phyloP scores from a whole-genome alignment of 2,329 filamentous ascomycete species.

The Calonectria crousiana region DNA sequence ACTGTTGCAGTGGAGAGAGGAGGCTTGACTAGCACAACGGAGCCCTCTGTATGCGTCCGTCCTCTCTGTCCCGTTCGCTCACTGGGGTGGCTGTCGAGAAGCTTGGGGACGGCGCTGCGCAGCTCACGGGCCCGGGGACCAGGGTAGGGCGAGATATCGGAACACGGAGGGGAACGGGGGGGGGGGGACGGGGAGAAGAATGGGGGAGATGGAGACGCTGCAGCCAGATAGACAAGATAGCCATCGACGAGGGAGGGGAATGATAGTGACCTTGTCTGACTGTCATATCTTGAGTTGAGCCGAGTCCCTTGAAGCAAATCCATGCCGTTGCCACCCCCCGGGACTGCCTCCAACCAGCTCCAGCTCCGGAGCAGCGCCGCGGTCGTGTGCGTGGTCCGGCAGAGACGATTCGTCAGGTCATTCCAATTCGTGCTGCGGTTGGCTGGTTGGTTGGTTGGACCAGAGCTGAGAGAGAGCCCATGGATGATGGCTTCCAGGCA shows the following conservation, averaged over 20 bases:
- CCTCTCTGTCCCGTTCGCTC: no score
- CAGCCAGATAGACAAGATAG: not conserved
- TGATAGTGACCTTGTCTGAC: not conserved
- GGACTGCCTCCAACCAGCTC: not conserved
- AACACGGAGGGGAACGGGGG: not conserved
- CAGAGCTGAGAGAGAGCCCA: not conserved
- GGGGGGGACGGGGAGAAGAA: not conserved
- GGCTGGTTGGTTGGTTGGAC: not conserved
- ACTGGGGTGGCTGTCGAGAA: not conserved
- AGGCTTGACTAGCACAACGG: not conserved
- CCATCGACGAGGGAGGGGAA: not conserved
- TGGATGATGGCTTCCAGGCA: slow-evolving; percentile 16
- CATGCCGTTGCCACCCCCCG: not conserved
- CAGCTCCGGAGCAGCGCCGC: not conserved
- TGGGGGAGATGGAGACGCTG: not conserved
- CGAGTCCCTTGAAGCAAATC: not conserved
- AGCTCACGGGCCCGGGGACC: not conserved
- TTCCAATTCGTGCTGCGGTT: not conserved
- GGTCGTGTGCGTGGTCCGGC: slow-evolving; percentile 10
- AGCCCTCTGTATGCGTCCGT: no score
- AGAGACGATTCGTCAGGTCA: slow-evolving; percentile 19
- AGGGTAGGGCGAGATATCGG: not conserved
- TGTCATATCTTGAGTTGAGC: not conserved
- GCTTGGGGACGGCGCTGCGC: not conserved
- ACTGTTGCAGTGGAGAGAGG: not conserved